Percentiles rank a stretch among this genome's conserved stretches.
Conservation (phyloP, 192 early-diverging fungal genomes). For the Entophlyctis luteolus region DNA sequence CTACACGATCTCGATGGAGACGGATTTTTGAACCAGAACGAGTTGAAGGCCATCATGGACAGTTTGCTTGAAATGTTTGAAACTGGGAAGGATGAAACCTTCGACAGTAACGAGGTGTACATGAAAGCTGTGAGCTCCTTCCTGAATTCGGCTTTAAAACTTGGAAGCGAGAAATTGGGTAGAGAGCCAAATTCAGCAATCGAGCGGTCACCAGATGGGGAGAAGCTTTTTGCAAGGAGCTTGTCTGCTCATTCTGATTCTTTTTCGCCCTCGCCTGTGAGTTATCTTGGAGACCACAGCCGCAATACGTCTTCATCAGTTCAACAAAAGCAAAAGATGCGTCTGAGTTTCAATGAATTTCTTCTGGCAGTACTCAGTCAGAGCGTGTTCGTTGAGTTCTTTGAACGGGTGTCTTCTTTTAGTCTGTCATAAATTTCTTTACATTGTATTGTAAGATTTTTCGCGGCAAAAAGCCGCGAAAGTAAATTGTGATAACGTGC, state of each 20-base stretch:
- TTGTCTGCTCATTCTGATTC: background rate
- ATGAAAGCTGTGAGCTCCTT: constrained; percentile 55
- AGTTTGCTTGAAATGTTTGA: constrained; percentile 58
- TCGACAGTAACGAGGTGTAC: constrained; percentile 49
- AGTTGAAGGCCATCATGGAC: constrained; percentile 58
- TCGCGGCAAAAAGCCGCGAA: too few relatives aligned
- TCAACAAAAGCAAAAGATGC: constrained; percentile 11
- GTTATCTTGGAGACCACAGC: background rate
- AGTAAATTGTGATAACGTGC: too few relatives aligned
- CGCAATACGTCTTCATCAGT: background rate
- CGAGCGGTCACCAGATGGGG: background rate
- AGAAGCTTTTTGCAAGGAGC: background rate
- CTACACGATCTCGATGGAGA: constrained; percentile 58
- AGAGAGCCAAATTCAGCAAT: too few relatives aligned
- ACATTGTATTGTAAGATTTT: background rate
- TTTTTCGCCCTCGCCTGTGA: too few relatives aligned
- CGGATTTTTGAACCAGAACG: constrained; percentile 47
- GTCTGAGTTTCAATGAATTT: constrained; percentile 58
- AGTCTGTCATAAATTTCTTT: background rate
- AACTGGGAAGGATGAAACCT: constrained; percentile 2
- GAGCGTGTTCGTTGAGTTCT: constrained; percentile 55
- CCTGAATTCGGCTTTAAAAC: constrained; percentile 51
- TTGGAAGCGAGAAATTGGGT: constrained; percentile 46
- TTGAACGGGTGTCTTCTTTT: constrained; percentile 35
- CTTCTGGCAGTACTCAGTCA: constrained; percentile 54